Evolutionary conservation across 2,329 filamentous ascomycete genomes (phyloP), one percentile per base, ranked within the genome.

Genomic region (Colletotrichum lindemuthianum): DNA sequence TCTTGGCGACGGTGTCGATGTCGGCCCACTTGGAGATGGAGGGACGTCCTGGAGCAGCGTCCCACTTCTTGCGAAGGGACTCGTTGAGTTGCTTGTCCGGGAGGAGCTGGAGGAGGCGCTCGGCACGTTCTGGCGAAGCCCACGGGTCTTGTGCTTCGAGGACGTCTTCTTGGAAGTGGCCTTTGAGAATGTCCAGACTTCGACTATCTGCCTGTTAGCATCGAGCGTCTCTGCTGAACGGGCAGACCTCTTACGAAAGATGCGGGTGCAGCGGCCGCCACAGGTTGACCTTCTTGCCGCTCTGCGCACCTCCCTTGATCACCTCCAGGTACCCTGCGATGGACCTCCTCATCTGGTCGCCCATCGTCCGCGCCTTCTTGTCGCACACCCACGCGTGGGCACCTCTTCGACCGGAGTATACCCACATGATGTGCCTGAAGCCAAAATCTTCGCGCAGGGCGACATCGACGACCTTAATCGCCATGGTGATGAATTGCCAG

Each of bases 351-450:
- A 92, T 93, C 70, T 91, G 87, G 72, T 99, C 96, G 68, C 97
- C 91, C 82, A 99, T 87, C 39, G 84, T 84, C 61, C 96, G 87
- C 1, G 94, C 96, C 61, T 90, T 89, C 73, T 91, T 92, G 76
- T 99, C 96, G 75, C 95, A 98, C 10, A 99, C 92, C 96, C 96
- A 99, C 6, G 96, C 96, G 88, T 99, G 96, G 36, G 92, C 94
- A 81, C 96, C 96, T 85, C 96, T 88, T 77, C 96, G 91, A 70
- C 96, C 96, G 0, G 96, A 99, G 78, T 99, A 99, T 7, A 99
- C 94, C 96, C 96, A 99, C 77, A 99, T 85, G 73, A 99, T 95
- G 78, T 99, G 95, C 74, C 92, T 89, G 79, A 97, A 99, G 49
- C 94, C 96, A 79, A 99, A 97, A 77, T 99, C 96, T 16, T 98